Evolutionary conservation across 2,329 filamentous ascomycete species (phyloP).

Genomic region (Colletotrichum sp.): DNA sequence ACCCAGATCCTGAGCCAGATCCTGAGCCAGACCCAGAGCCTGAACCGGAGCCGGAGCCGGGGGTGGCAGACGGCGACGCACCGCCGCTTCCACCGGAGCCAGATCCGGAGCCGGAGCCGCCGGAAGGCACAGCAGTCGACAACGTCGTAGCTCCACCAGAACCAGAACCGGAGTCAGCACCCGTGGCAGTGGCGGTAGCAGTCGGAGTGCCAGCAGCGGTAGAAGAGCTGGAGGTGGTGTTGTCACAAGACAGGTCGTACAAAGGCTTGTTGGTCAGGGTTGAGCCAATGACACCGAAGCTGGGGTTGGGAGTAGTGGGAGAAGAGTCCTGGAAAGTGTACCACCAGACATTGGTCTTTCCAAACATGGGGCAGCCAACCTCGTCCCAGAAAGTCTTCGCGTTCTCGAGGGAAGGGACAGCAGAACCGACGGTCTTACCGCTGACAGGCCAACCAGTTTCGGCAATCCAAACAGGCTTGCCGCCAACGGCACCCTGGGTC

Average conservation of each 20-base stretch:
- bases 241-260: slow-evolving; percentile 67
- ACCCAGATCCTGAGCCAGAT: slow-evolving; percentile 27
- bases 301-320: slow-evolving; percentile 64
- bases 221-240: slow-evolving; percentile 23
- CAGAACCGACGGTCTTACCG: slow-evolving; percentile 66
- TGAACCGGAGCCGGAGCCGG: slow-evolving; percentile 4
- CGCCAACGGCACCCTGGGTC: slow-evolving; percentile 62
- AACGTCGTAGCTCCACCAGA: slow-evolving; percentile 11
- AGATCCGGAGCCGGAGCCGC: not conserved
- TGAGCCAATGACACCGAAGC: slow-evolving; percentile 72
- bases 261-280: slow-evolving; percentile 59
- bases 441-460: slow-evolving; percentile 88
- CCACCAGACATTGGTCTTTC: slow-evolving; percentile 74
- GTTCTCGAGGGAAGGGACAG: slow-evolving; percentile 68
- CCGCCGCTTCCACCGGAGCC: slow-evolving; percentile 20
- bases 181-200: slow-evolving; percentile 13
- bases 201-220: slow-evolving; percentile 20
- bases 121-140: slow-evolving; percentile 23
- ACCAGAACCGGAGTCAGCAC: not conserved
- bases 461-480: slow-evolving; percentile 83
- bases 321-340: slow-evolving; percentile 75
- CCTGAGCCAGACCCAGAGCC: slow-evolving; percentile 16
- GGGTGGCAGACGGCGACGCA: slow-evolving; percentile 23
- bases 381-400: slow-evolving; percentile 82
- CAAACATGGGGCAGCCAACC: slow-evolving; percentile 75